Base-by-base conservation (phyloP, 306 rosid species). In the Quillaja saponaria region DNA sequence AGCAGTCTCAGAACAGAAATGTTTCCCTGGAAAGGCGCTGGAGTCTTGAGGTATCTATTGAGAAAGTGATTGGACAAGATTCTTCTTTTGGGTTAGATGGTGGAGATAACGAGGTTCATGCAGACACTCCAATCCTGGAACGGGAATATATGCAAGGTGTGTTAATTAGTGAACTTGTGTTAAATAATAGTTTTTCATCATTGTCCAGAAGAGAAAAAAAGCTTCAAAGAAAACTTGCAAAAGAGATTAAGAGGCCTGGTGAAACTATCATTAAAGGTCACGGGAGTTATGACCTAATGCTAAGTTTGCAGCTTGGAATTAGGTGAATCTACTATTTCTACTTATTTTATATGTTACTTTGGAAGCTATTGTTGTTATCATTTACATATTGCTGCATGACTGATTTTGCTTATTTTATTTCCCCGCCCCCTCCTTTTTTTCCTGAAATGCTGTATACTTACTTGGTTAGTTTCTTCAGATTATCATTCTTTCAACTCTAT, bases 101-200 rank as follows among this genome's bases (percentile, higher is more conserved):
- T 54, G 80, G 84, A 55, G 87, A 77, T 63, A 83, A 75, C 56
- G 85, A 73, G 50, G 71, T 19, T 60, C 62, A 71, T 53, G 37
- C 67, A 64, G 79, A 77, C 49, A 67, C 72, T 53, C 96, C 96
- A 64, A 81, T 87, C 70, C 63, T 92, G 76, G 99, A 92, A 77
- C 84, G 99, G 10, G 96, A 92, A 76, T 92, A 92, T 58, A 92
- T 87, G 95, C 99, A 92, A 81, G 99, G 99, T 70, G 99, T 92
- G 49, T 75, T 92, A 65, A 89, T 92, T 66, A 92, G 91, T 53
- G 99, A 92, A 78, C 66, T 89, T 47, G 96, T 92, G 54, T 45
- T 89, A 73, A 80, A 77, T 64, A 77, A 41, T 75, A 83, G 91
- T 57, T 92, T 89, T 80, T 74, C 94, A 8, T 68, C 79, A 21